A percentile compares a stretch with the other conserved stretches of the same genome.
phyloP scores from a whole-genome alignment of 805 yeast species.

The Komagataella pastoris region DNA sequence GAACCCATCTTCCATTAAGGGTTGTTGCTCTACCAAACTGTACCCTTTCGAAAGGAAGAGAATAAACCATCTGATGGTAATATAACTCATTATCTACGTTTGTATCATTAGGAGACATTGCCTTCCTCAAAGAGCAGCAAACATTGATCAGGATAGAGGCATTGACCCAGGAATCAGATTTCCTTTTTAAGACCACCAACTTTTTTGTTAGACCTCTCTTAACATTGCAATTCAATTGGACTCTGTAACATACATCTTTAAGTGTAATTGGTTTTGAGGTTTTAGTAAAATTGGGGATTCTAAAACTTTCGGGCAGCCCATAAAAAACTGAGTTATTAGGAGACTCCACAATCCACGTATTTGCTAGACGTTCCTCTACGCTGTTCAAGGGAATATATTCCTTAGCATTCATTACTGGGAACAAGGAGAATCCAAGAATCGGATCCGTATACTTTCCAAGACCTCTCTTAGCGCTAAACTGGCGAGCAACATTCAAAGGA shows the following conservation, averaged over 20 bases:
- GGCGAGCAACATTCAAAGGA: constrained; percentile 4
- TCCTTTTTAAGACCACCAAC: constrained; percentile 6
- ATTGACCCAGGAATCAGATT: constrained; percentile 14
- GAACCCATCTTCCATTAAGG: constrained; percentile 15
- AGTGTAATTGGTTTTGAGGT: neutral
- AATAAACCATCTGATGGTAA: constrained; percentile 11
- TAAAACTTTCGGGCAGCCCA: neutral
- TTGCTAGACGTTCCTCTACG: neutral
- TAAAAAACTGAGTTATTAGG: neutral
- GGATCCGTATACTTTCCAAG: neutral
- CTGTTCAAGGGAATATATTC: neutral
- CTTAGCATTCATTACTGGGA: neutral
- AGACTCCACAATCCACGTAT: neutral
- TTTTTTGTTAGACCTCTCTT: neutral
- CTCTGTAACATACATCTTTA: neutral
- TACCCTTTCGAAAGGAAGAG: constrained; percentile 9
- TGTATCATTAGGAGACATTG: constrained; percentile 5
- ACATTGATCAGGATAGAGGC: constrained; percentile 7
- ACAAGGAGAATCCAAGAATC: neutral
- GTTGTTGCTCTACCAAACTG: constrained; percentile 1
- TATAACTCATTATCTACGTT: constrained; percentile 14
- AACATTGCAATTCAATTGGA: neutral
- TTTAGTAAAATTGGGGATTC: neutral
- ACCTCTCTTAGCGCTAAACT: constrained; percentile 9
- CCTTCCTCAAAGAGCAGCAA: constrained; percentile 8